Conservation (phyloP, 257 asterid genomes). For the Penstemon eatonii region DNA sequence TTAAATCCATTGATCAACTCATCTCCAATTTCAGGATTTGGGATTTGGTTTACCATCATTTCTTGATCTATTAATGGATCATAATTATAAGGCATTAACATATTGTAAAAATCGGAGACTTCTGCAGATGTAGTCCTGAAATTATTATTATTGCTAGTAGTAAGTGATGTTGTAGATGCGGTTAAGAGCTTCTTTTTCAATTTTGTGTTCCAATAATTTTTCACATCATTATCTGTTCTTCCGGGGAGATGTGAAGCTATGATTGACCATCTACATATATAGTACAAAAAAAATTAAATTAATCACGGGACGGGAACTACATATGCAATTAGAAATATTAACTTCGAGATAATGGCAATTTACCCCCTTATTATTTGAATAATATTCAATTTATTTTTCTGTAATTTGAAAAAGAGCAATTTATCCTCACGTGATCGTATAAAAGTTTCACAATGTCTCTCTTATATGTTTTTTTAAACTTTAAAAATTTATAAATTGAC, state of each 20-base stretch:
- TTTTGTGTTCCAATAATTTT: conserved; percentile 72
- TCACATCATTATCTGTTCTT: conserved; percentile 73
- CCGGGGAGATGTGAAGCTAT: conserved; percentile 64
- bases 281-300: background rate
- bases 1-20: too few relatives aligned
- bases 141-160: background rate
- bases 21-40: too few relatives aligned
- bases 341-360: too few relatives aligned
- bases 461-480: too few relatives aligned
- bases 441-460: too few relatives aligned
- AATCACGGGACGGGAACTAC: background rate
- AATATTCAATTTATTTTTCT: too few relatives aligned
- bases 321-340: background rate
- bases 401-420: too few relatives aligned
- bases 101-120: background rate
- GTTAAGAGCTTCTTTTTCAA: conserved; percentile 50
- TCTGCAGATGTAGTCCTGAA: background rate
- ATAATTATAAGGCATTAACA: background rate
- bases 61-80: background rate
- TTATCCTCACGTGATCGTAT: too few relatives aligned
- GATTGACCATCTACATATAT: conserved; percentile 56
- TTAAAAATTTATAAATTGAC: too few relatives aligned
- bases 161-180: background rate
- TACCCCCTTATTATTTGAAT: too few relatives aligned
- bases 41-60: too few relatives aligned